Base-by-base conservation (phyloP, 192 early-diverging fungal species). In the Globomyces pollinis-pini region DNA sequence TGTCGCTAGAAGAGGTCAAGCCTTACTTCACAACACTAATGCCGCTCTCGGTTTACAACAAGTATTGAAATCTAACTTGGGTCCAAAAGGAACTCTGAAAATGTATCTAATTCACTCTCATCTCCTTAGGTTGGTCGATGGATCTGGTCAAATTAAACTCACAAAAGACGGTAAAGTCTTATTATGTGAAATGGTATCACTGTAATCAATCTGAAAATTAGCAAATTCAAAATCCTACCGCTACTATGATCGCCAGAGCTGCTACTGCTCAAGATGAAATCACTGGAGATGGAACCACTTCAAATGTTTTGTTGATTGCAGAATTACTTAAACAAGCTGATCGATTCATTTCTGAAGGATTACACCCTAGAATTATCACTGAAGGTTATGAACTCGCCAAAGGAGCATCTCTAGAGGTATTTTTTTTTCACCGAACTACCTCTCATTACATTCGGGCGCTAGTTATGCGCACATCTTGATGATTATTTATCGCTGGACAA, bases 171-270 rank as follows among this genome's bases (percentile, higher is more conserved):
- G 96, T 53, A 99, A 99, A 67, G 96, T 99, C 36, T 87, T 99
- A 24, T 77, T 99, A 60, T 92, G 76, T 61, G 94, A 99, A 76
- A 99, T 99, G 96, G 91, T 94, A 60, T 65, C 36, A 41, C 56
- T 38, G 34, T 28, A 12, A 18, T 55, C 65, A 36, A 26, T 38
- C 44, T n/a, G n/a, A n/a, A n/a, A n/a, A 32, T 50, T 57, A 91
- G 91, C 96, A 99, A 94, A 99, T 99, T 73, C 94, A 96, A 87
- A 93, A 99, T 73, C 96, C 96, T 5, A 96, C 94, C 2, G 96
- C 96, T 21, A 88, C 90, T 56, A 99, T 99, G 96, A 96, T 99
- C 70, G 96, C 96, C 21, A 83, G 93, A 15, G 91, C 96, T n/a
- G 93, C 96, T 1, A 96, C 93, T 20, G 94, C 94, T 24, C 96